Evolutionary conservation across 352 stramenopile genomes (phyloP).

Genomic region (Pythium oligandrum): DNA sequence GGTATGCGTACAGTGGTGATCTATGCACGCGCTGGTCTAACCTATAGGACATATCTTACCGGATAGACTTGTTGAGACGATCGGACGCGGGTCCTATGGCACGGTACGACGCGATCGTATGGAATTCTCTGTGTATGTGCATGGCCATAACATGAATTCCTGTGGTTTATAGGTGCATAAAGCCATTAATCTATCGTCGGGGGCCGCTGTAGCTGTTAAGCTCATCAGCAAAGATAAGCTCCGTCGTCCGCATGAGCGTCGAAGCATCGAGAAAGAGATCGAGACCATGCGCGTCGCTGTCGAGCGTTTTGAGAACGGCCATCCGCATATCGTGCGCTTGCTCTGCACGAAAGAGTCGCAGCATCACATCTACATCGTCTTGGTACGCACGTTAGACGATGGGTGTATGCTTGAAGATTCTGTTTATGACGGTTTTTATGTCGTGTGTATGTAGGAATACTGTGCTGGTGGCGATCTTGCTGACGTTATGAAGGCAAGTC

Average conservation of each 20-base stretch:
- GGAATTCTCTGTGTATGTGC: background rate
- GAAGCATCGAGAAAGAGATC: conserved; percentile 84
- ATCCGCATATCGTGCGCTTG: conserved; percentile 77
- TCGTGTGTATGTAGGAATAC: conserved; percentile 44
- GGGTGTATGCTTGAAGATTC: too few relatives aligned
- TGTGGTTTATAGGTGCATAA: conserved; percentile 58
- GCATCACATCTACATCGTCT: conserved; percentile 78
- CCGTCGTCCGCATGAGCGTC: conserved; percentile 60
- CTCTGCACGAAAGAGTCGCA: conserved; percentile 81
- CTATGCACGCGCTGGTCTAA: background rate
- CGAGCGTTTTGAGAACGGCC: conserved; percentile 83
- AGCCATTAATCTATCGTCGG: conserved; percentile 73
- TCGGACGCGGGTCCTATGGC: conserved; percentile 76
- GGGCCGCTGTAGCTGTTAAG: conserved; percentile 73
- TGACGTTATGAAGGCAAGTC: conserved; percentile 60
- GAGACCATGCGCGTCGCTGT: conserved; percentile 83
- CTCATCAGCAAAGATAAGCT: conserved; percentile 78
- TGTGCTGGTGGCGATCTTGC: conserved; percentile 73
- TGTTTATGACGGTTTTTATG: too few relatives aligned
- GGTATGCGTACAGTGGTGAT: conserved; percentile 4
- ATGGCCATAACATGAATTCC: background rate
- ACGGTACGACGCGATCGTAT: conserved; percentile 32
- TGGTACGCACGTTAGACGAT: conserved; percentile 21
- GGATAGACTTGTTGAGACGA: conserved; percentile 67
- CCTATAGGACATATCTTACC: background rate